Evolutionary conservation across 2,329 filamentous ascomycete species (phyloP).

Genomic region (Thyridium curvatum): DNA sequence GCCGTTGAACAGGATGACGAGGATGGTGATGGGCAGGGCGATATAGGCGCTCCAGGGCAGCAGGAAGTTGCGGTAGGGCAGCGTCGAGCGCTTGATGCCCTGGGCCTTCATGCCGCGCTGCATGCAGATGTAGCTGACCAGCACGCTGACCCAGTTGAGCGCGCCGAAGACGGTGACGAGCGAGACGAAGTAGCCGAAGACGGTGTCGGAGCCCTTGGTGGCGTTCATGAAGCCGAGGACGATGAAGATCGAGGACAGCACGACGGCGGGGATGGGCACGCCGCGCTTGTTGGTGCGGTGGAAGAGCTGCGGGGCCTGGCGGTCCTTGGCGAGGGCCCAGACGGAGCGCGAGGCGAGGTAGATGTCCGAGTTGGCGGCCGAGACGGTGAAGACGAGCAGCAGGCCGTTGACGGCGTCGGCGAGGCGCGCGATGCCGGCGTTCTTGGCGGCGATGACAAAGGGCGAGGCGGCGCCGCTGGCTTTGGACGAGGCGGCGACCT

Average conservation of each 20-base stretch:
- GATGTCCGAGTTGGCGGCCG: slow-evolving; percentile 55
- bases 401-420: slow-evolving; percentile 54
- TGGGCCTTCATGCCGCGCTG: slow-evolving; percentile 28
- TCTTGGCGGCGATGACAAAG: slow-evolving; percentile 45
- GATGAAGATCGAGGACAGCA: slow-evolving; percentile 25
- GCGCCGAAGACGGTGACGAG: slow-evolving; percentile 35
- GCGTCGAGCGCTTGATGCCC: slow-evolving; percentile 19
- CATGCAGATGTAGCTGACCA: slow-evolving; percentile 31
- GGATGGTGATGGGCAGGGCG: slow-evolving; percentile 11
- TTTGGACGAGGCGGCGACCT: slow-evolving; percentile 32
- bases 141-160: slow-evolving; percentile 35
- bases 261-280: slow-evolving; percentile 33
- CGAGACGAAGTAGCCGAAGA: slow-evolving; percentile 36
- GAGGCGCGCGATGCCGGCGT: slow-evolving; percentile 40
- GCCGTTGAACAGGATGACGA: slow-evolving; percentile 57
- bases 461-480: slow-evolving; percentile 43
- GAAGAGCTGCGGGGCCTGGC: slow-evolving; percentile 29
- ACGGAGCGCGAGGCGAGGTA: slow-evolving; percentile 34
- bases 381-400: slow-evolving; percentile 52
- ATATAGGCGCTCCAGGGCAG: slow-evolving; percentile 32
- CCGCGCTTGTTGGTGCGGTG: slow-evolving; percentile 26
- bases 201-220: slow-evolving; percentile 22
- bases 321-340: slow-evolving; percentile 30
- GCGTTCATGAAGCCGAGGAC: slow-evolving; percentile 33
- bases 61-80: slow-evolving; percentile 30